Evolutionary conservation across 352 stramenopile species (phyloP).

Genomic region (Globisporangium acanthophoron): DNA sequence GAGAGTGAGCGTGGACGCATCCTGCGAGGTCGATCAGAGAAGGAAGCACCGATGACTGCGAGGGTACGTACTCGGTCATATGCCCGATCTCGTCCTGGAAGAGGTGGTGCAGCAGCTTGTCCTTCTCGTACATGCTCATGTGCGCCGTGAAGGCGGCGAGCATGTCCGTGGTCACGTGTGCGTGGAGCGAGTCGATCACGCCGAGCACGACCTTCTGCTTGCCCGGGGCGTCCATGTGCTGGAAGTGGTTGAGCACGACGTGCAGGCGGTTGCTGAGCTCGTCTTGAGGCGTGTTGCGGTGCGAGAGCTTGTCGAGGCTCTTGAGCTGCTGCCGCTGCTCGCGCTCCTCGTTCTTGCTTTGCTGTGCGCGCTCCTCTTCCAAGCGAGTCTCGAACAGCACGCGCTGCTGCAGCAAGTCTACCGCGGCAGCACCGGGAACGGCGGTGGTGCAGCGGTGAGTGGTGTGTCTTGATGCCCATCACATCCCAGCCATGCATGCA

Average conservation of each 20-base stretch:
- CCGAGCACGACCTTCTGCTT: slow-evolving; percentile 53
- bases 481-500: background rate
- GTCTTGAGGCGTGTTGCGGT: slow-evolving; percentile 33
- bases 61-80: slow-evolving; percentile 38
- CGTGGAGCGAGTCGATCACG: slow-evolving; percentile 36
- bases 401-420: slow-evolving; percentile 37
- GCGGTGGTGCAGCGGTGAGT: background rate
- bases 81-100: slow-evolving; percentile 49
- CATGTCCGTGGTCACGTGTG: slow-evolving; percentile 45
- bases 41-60: too few species aligned
- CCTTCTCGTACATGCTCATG: slow-evolving; percentile 50
- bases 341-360: slow-evolving; percentile 38
- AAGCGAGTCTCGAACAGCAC: slow-evolving; percentile 23
- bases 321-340: slow-evolving; percentile 46
- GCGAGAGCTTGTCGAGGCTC: slow-evolving; percentile 42
- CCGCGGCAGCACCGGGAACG: background rate
- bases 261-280: slow-evolving; percentile 49
- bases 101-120: slow-evolving; percentile 46
- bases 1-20: background rate
- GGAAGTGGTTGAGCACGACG: slow-evolving; percentile 46
- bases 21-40: background rate
- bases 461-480: background rate
- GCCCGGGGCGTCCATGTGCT: slow-evolving; percentile 46
- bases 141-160: slow-evolving; percentile 38
- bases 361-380: slow-evolving; percentile 27